Base-by-base conservation (phyloP, 176 grass and related monocot genomes). In the Phoenix dactylifera region DNA sequence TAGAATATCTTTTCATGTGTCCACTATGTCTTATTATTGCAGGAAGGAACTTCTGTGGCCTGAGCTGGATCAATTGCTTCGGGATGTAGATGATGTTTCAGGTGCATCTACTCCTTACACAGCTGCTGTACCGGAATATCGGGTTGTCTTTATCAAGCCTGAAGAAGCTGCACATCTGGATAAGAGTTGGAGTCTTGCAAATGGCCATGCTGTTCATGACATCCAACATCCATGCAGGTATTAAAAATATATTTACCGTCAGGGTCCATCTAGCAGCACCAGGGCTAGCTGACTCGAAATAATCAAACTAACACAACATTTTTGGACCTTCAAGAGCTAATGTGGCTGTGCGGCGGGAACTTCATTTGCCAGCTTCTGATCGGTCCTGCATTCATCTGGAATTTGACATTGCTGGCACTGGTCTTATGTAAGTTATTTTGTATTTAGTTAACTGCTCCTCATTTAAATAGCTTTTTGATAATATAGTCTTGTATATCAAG, bases 311-410 rank as follows among this genome's bases (percentile, higher is more conserved):
- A 30, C 28, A 30, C 52, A 69, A 39, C 68, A n/a, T 64, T 59
- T 0, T 76, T 18, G 67, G 58, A 28, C 52, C 69, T 64, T 86
- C 62, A 65, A 95, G 90, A 69, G 72, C 82, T 74, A 81, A 90
- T 65, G 86, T 95, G 59, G 80, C 35, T 32, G 90, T 90, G 48
- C 69, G 60, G 22, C 75, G 57, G 74, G 90, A 95, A 65, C 90
- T 95, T 70, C 90, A 95, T 67, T 87, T 79, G n/a, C 71, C 80
- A 72, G 71, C 86, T 72, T 95, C 90, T 60, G 83, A 90, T 58
- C 83, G 90, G 48, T 95, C 90, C 26, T 95, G 90, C 64, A 90
- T 74, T 68, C 90, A 90, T 77, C 68, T 95, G 74, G 90, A 95
- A 76, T 90, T 95, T 24, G 90, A 95, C 69, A 79, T 95, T 79